Conservation (phyloP, 495 filamentous ascomycete genomes). For the Terfezia claveryi region DNA sequence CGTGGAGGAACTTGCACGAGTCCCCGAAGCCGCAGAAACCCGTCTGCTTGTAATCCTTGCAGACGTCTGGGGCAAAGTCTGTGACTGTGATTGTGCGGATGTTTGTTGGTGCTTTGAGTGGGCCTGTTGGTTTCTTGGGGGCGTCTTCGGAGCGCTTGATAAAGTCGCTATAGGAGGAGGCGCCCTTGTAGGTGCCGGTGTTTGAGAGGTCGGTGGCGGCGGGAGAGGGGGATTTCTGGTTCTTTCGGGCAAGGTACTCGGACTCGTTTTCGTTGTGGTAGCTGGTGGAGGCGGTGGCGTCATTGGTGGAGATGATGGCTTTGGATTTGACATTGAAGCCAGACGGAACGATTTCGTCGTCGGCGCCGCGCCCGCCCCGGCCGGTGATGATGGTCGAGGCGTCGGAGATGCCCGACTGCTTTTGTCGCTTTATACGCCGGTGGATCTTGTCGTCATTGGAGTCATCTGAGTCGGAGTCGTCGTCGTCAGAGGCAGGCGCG, state of each 20-base stretch:
- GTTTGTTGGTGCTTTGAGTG: constrained; percentile 73
- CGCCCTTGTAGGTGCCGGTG: constrained; percentile 57
- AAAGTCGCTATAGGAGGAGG: constrained; percentile 47
- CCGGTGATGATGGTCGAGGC: not conserved
- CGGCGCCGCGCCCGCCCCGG: not conserved
- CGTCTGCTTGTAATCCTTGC: constrained; percentile 85
- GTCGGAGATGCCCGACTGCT: constrained; percentile 24
- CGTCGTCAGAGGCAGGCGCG: constrained; percentile 29
- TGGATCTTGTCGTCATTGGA: constrained; percentile 52
- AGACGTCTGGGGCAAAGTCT: constrained; percentile 84
- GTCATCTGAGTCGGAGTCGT: constrained; percentile 29
- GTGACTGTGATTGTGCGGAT: constrained; percentile 75
- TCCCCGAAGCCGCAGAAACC: constrained; percentile 69
- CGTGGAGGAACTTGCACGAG: constrained; percentile 73
- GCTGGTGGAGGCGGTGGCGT: constrained; percentile 81
- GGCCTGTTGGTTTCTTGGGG: constrained; percentile 48
- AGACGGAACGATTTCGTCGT: constrained; percentile 21
- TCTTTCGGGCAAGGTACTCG: constrained; percentile 31
- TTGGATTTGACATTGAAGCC: constrained; percentile 33
- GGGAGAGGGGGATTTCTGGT: constrained; percentile 28
- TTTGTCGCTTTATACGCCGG: constrained; percentile 51
- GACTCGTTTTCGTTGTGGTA: constrained; percentile 58
- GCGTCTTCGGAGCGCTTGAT: constrained; percentile 70
- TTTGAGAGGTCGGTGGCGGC: constrained; percentile 5
- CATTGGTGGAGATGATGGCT: constrained; percentile 35